Evolutionary conservation across 345 rosid genomes (phyloP), one percentile per base, ranked within the genome.

Genomic region (Murraya koenigii): DNA sequence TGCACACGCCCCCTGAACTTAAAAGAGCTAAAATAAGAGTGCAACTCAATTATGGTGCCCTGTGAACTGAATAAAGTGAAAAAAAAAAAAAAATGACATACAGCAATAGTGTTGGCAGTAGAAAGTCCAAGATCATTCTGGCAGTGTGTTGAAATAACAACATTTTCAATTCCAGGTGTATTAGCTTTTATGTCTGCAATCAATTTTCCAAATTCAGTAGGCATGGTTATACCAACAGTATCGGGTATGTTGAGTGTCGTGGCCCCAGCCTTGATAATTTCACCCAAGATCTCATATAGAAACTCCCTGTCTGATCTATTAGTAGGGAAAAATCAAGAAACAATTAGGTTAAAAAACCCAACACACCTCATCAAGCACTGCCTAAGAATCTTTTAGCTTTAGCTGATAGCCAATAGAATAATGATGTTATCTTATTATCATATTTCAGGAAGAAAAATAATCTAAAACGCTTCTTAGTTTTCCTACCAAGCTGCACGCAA

Each of bases 101-200:
- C 99, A 71, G 95, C 87, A 84, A 96, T 80, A 58, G 97, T 89
- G 83, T 96, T 96, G 86, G 99, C 98, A 32, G 99, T 91, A 66
- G 99, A 89, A 87, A 96, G 99, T 69, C 99, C 99, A 87, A 96
- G 99, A 94, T 94, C 99, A 83, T 96, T 92, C 83, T 96, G 99
- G 76, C 99, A 96, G 79, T 94, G 99, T 2, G 99, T 92, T 30
- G 99, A 96, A 80, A 96, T 91, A 65, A 96, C 44, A 74, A 90
- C 97, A 78, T 94, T 92, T 68, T 91, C 89, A 47, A 96, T 90
- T 75, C 99, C 99, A 25, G 90, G 91, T 10, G 98, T 96, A 76
- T 96, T 94, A 15, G 93, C 93, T 75, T 89, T 96, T 70, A 96
- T 83, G 82, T 96, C 97, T 41, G 97, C 91, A 75, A 96, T 96